A percentile compares a stretch with the other conserved stretches of the same genome.
These are phyloP conservation scores for Medicago ruthenica DNA, from an alignment of 306 rosid genomes.

Conservation along the genomic window DNA sequence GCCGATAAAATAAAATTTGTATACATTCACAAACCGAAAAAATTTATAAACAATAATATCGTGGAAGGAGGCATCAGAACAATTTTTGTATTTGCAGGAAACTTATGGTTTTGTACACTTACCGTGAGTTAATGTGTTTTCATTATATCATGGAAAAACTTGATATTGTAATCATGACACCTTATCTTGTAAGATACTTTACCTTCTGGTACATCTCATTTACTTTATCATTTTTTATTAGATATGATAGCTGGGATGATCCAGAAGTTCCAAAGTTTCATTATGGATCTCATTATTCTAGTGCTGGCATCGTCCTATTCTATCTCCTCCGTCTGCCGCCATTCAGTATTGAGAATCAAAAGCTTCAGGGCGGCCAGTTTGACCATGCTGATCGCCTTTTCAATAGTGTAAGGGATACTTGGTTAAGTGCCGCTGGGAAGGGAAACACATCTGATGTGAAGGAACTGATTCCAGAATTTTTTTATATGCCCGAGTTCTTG, in stretches of 20 bases:
- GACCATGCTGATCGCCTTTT: slow-evolving; percentile 99
- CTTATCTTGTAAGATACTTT: slow-evolving; percentile 20
- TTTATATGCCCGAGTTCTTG: slow-evolving; percentile 94
- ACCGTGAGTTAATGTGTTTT: slow-evolving; percentile 22
- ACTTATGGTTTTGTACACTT: neutral
- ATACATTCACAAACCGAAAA: slow-evolving; percentile 6
- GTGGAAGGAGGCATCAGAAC: slow-evolving; percentile 7
- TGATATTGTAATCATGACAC: slow-evolving; percentile 9
- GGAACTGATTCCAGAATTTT: slow-evolving; percentile 98
- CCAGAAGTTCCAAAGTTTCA: slow-evolving; percentile 99
- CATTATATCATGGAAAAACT: slow-evolving; percentile 12
- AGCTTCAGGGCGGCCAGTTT: slow-evolving; percentile 99
- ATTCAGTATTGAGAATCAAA: slow-evolving; percentile 92
- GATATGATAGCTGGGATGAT: slow-evolving; percentile 99
- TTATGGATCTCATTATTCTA: slow-evolving; percentile 99
- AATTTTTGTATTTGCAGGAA: slow-evolving; percentile 33
- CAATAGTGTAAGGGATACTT: slow-evolving; percentile 92
- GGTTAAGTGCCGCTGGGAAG: slow-evolving; percentile 98
- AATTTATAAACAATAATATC: slow-evolving; percentile 23
- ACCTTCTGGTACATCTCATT: slow-evolving; percentile 11
- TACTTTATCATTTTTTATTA: slow-evolving; percentile 40
- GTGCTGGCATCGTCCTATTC: slow-evolving; percentile 99
- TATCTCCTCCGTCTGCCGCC: slow-evolving; percentile 98
- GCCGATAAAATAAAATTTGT: neutral
- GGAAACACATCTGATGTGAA: slow-evolving; percentile 99